Percentiles rank a stretch among this genome's conserved stretches.
These are phyloP conservation scores for Colletotrichum sp. DNA, from an alignment of 2,329 filamentous ascomycete genomes.

Conservation along the genomic window DNA sequence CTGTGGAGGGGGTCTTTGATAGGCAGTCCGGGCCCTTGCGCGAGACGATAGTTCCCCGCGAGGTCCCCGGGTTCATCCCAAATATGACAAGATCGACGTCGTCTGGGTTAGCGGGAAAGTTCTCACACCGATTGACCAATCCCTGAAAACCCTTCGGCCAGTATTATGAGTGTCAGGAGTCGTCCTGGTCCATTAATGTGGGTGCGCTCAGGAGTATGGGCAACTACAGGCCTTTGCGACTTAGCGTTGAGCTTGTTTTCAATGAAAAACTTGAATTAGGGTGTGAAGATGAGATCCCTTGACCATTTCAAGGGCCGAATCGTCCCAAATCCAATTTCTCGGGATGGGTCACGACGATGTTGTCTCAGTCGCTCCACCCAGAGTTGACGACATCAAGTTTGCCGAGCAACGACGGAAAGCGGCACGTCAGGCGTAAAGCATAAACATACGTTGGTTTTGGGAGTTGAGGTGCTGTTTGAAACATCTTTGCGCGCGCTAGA, in stretches of 20 bases:
- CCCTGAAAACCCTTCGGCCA: not conserved
- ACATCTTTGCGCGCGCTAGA: constrained; percentile 12
- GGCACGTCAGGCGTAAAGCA: not conserved
- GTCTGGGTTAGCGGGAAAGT: not conserved
- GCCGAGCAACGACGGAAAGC: not conserved
- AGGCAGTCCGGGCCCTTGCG: not conserved
- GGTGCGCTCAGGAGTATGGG: not conserved
- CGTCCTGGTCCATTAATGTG: not conserved
- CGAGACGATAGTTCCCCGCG: not conserved
- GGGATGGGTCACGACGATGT: not conserved
- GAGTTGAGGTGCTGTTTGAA: constrained; percentile 2
- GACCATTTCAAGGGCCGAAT: not conserved
- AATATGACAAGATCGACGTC: not conserved
- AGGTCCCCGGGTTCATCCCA: not conserved
- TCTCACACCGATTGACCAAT: not conserved
- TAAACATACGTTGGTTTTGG: not conserved
- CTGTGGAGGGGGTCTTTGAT: not conserved
- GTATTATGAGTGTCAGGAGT: not conserved
- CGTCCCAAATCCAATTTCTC: not conserved
- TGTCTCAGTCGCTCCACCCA: not conserved
- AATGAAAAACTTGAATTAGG: not conserved
- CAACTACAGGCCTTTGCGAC: not conserved
- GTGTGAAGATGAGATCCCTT: not conserved
- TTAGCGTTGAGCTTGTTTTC: constrained; percentile 21
- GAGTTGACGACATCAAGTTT: not conserved